Conservation (phyloP, 345 rosid genomes). For the Arabidopsis arenosa region DNA sequence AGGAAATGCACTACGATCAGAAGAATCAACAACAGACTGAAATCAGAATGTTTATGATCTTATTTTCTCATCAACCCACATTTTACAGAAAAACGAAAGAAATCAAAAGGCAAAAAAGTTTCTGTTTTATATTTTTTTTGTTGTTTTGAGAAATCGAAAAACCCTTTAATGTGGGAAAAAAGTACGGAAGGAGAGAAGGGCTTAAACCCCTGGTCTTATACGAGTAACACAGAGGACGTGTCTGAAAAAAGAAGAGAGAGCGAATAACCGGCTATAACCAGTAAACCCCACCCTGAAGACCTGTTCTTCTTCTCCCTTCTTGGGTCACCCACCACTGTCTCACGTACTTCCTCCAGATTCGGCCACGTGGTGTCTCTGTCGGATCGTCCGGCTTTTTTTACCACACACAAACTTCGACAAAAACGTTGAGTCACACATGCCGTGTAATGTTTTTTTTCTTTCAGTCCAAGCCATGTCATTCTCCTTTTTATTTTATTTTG, state of each 20-base stretch:
- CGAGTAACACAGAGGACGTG: conserved; percentile 28
- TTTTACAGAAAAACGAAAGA: background rate
- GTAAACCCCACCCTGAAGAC: conserved; percentile 50
- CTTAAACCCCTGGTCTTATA: conserved; percentile 49
- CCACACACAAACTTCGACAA: conserved; percentile 44
- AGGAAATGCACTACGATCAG: conserved; percentile 10
- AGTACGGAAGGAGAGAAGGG: conserved; percentile 15
- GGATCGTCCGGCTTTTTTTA: conserved; percentile 26
- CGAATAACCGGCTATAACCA: conserved; percentile 46
- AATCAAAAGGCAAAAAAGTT: background rate
- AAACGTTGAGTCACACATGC: conserved; percentile 44
- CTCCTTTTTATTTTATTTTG: background rate
- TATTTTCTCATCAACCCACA: background rate
- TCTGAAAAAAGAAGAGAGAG: conserved; percentile 30
- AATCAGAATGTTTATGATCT: background rate
- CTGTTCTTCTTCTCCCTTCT: conserved; percentile 46
- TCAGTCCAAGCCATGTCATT: conserved; percentile 45
- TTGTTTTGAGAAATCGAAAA: conserved; percentile 3
- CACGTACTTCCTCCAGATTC: conserved; percentile 1
- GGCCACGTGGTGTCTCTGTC: conserved; percentile 42
- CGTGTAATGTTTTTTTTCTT: conserved; percentile 21
- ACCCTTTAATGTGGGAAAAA: conserved; percentile 22
- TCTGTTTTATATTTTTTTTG: background rate
- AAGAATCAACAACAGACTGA: conserved; percentile 8
- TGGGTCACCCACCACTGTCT: conserved; percentile 52